Evolutionary conservation across 2,329 filamentous ascomycete species (phyloP).

Genomic region (Cordyceps cicadae): DNA sequence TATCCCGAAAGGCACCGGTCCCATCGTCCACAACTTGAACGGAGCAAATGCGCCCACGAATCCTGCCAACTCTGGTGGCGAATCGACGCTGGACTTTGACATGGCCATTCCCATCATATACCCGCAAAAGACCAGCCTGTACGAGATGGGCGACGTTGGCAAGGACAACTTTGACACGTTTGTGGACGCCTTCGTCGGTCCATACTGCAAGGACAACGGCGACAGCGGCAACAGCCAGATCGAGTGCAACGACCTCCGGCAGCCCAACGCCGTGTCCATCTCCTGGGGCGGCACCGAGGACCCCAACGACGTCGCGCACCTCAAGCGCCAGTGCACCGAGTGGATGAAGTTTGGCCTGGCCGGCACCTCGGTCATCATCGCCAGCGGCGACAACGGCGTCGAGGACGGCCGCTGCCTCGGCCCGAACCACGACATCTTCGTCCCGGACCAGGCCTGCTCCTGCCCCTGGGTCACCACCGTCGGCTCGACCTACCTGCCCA

Average conservation of each 20-base stretch:
- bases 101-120: constrained; percentile 33
- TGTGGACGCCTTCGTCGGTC: neutral
- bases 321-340: constrained; percentile 30
- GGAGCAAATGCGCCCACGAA: constrained; percentile 16
- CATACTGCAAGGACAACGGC: neutral
- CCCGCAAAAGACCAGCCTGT: neutral
- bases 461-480: constrained; percentile 41
- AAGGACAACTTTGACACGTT: neutral
- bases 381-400: constrained; percentile 32
- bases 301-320: constrained; percentile 21
- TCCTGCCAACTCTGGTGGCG: constrained; percentile 28
- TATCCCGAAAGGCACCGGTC: constrained; percentile 10
- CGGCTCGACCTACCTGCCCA: constrained; percentile 39
- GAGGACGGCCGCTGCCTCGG: constrained; percentile 17
- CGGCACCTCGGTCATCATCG: constrained; percentile 33
- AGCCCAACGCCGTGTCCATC: neutral
- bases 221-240: neutral
- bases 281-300: constrained; percentile 25
- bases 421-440: constrained; percentile 15
- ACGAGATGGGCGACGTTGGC: neutral
- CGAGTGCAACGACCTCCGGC: neutral
- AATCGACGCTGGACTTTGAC: constrained; percentile 38
- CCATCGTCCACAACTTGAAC: constrained; percentile 20
- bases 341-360: constrained; percentile 39
- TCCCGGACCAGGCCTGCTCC: constrained; percentile 30